A percentile compares a stretch with the other conserved stretches of the same genome.
These are phyloP conservation scores for Bryum argenteum DNA, from an alignment of 225 moss, liverwort and hornwort species.

Conservation along the genomic window DNA sequence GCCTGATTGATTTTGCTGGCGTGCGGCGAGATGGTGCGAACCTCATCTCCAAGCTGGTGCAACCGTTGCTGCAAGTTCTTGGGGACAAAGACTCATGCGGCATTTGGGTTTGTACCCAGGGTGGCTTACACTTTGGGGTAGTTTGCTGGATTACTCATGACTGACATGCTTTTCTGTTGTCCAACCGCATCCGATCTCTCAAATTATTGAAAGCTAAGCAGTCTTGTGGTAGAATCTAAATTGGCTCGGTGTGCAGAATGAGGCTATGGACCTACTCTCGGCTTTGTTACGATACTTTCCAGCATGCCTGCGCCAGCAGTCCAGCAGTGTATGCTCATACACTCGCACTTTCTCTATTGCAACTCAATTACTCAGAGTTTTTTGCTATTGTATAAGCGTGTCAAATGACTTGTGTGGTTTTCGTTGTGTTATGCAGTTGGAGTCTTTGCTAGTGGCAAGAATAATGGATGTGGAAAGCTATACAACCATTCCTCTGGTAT, in stretches of 20 bases:
- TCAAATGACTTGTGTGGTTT: conserved; percentile 10
- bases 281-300: conserved; percentile 86
- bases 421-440: conserved; percentile 67
- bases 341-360: conserved; percentile 20
- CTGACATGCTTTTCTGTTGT: conserved; percentile 16
- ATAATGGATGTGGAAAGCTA: conserved; percentile 87
- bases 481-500: conserved; percentile 79
- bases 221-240: conserved; percentile 15
- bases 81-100: conserved; percentile 97
- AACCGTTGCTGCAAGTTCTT: conserved; percentile 90
- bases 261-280: conserved; percentile 86
- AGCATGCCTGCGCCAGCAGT: conserved; percentile 93
- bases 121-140: conserved; percentile 65
- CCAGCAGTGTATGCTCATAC: conserved; percentile 69
- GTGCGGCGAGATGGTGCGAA: conserved; percentile 92
- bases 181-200: not conserved
- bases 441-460: conserved; percentile 81
- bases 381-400: not conserved
- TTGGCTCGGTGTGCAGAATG: conserved; percentile 62
- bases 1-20: conserved; percentile 80
- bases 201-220: too few relatives aligned
- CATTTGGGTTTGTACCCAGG: conserved; percentile 94
- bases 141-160: conserved; percentile 47
- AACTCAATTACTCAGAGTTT: conserved; percentile 5
- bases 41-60: conserved; percentile 90